Evolutionary conservation across 73 alveolate species (phyloP), one percentile per base, ranked within the genome.

Genomic region (Tetrahymena malaccensis): DNA sequence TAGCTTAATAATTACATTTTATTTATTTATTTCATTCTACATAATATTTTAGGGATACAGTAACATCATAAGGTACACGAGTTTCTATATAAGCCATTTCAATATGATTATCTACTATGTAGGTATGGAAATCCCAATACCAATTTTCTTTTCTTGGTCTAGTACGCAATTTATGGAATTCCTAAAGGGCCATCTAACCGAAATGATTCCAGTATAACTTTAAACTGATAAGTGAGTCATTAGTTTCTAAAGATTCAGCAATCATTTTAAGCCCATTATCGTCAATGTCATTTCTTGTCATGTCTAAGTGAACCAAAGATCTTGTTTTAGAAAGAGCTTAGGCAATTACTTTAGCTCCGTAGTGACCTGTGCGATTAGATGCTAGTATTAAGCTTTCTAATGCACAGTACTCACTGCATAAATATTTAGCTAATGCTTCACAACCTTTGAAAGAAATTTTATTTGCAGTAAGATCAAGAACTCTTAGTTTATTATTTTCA

Each of bases 381-480:
- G 99, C 98, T 37, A 99, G 94, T 84, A 97, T 98, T 34, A 99
- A 97, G 93, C 99, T 97, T 96, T 99, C 99, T 93, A 99, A 96
- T 16, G 97, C 98, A 94, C 99, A 98, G 94, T 98, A 96, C 94
- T 97, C 98, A 12, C 97, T 95, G 96, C 98, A 98, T 84, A 99
- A 96, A 96, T 98, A 98, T 96, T 98, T 99, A 93, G 99, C 97
- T 16, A 99, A 97, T 34, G 99, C 98, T 96, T 98, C 99, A 95
- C 99, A 98, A 40, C 99, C 99, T 89, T 98, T 99, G 97, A 99
- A 98, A 85, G 99, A 96, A 35, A 99, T 98, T 98, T 99, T 98
- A 96, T 99, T 99, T 57, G 99, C 99, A 25, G 99, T 97, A 93
- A 99, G 97, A 97, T 99, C 99, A 50, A 99, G 98, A 0, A 99